These are phyloP conservation scores for Rhodotorula sphaerocarpa DNA, from an alignment of 768 basidiomycete genomes.

Conservation along the genomic window DNA sequence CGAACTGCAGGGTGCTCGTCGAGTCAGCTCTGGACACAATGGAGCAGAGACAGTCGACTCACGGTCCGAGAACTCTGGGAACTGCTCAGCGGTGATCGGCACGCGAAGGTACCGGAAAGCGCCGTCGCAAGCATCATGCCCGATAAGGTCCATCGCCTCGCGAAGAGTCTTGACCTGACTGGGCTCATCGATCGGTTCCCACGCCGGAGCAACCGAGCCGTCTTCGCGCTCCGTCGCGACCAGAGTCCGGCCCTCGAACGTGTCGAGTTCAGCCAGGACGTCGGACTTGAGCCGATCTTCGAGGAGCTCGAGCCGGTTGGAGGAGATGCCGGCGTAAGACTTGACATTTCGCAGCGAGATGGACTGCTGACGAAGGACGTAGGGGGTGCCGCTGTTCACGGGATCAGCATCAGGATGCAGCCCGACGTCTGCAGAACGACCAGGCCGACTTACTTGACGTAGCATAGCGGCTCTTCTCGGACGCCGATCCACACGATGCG, in stretches of 20 bases:
- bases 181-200: conserved; percentile 65
- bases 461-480: conserved; percentile 64
- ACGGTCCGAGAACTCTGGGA: conserved; percentile 44
- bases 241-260: conserved; percentile 74
- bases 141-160: conserved; percentile 64
- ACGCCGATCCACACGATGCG: conserved; percentile 75
- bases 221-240: conserved; percentile 82
- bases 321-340: conserved; percentile 82
- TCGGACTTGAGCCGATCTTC: conserved; percentile 85
- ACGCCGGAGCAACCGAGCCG: conserved; percentile 81
- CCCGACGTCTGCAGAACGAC: background rate
- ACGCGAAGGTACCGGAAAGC: conserved; percentile 67
- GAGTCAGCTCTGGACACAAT: conserved; percentile 51
- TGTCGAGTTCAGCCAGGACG: conserved; percentile 68
- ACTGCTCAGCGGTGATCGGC: conserved; percentile 80
- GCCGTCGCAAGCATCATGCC: conserved; percentile 8
- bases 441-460: conserved; percentile 58
- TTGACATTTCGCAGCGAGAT: conserved; percentile 91
- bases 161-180: conserved; percentile 67
- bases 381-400: conserved; percentile 59
- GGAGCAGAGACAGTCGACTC: background rate
- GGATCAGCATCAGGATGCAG: background rate
- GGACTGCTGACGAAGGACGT: conserved; percentile 70
- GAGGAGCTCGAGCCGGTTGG: conserved; percentile 74
- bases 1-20: conserved; percentile 57